These are phyloP conservation scores for Fusarium kyushuense DNA, from an alignment of 2,329 filamentous ascomycete species.

Conservation along the genomic window DNA sequence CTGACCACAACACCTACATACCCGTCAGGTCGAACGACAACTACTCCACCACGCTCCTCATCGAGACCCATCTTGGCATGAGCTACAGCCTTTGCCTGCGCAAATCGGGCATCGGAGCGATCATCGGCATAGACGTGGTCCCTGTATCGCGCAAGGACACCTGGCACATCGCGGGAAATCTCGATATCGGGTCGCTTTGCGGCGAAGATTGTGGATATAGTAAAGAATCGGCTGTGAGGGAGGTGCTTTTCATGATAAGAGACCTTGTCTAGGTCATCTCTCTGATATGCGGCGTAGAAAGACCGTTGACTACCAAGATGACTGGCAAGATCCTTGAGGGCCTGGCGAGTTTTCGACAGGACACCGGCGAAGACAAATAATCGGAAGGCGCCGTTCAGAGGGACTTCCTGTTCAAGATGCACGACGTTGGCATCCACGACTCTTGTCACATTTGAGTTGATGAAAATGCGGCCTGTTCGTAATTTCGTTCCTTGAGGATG, in stretches of 20 bases:
- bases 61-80: conserved; percentile 90
- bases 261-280: conserved; percentile 70
- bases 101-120: conserved; percentile 76
- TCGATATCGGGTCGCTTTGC: conserved; percentile 76
- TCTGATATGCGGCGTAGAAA: conserved; percentile 77
- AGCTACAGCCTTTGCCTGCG: conserved; percentile 77
- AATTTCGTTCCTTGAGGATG: conserved; percentile 74
- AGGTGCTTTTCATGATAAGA: conserved; percentile 85
- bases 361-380: conserved; percentile 87
- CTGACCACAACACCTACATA: conserved; percentile 83
- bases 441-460: conserved; percentile 83
- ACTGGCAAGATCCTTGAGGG: conserved; percentile 76
- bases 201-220: conserved; percentile 81
- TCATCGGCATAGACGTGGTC: conserved; percentile 91
- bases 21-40: conserved; percentile 87
- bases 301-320: conserved; percentile 74
- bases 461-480: conserved; percentile 79
- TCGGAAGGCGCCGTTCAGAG: conserved; percentile 87
- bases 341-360: conserved; percentile 67
- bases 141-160: conserved; percentile 77
- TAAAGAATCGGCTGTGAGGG: conserved; percentile 86
- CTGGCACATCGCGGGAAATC: conserved; percentile 77
- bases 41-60: conserved; percentile 78
- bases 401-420: conserved; percentile 89
- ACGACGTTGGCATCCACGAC: conserved; percentile 91